Evolutionary conservation across 2,329 filamentous ascomycete species (phyloP).

Genomic region (Aaosphaeria arxii): DNA sequence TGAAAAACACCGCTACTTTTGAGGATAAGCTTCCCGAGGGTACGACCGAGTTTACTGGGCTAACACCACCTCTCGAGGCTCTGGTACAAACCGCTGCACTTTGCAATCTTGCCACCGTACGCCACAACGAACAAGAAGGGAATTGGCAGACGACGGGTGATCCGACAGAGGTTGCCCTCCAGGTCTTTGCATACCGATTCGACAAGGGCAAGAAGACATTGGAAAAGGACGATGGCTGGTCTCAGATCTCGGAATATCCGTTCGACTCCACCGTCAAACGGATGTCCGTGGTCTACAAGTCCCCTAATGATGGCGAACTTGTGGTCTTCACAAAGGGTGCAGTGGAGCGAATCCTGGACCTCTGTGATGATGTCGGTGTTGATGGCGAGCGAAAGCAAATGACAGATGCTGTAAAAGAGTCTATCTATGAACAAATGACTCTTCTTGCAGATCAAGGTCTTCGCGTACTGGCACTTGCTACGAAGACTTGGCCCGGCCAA

Average conservation of each 20-base stretch:
- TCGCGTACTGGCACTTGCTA: slow-evolving; percentile 14
- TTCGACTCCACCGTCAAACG: slow-evolving; percentile 17
- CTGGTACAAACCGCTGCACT: slow-evolving; percentile 21
- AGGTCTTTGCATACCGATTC: slow-evolving; percentile 18
- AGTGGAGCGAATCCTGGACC: slow-evolving; percentile 13
- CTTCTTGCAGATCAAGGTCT: slow-evolving; percentile 16
- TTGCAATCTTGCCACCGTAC: slow-evolving; percentile 49
- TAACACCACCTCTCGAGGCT: slow-evolving; percentile 11
- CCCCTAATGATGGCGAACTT: not conserved
- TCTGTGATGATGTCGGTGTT: slow-evolving; percentile 7
- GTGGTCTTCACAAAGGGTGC: slow-evolving; percentile 18
- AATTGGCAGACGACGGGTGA: slow-evolving; percentile 20
- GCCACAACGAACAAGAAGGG: slow-evolving; percentile 37
- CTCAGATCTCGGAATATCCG: slow-evolving; percentile 13
- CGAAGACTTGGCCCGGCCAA: slow-evolving; percentile 20
- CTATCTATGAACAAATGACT: slow-evolving; percentile 9
- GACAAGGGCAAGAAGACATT: slow-evolving; percentile 11
- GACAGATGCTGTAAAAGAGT: slow-evolving; percentile 8
- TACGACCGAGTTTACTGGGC: slow-evolving; percentile 5
- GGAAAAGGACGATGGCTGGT: slow-evolving; percentile 6
- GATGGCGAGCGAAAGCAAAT: slow-evolving; percentile 1
- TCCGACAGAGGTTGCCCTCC: slow-evolving; percentile 19
- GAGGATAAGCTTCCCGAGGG: slow-evolving; percentile 5
- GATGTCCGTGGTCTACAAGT: slow-evolving; percentile 15
- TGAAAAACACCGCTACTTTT: slow-evolving; percentile 1